A percentile compares a stretch with the other conserved stretches of the same genome.
Conservation (phyloP, 768 basidiomycete species). For the Dentipellis sp. region DNA sequence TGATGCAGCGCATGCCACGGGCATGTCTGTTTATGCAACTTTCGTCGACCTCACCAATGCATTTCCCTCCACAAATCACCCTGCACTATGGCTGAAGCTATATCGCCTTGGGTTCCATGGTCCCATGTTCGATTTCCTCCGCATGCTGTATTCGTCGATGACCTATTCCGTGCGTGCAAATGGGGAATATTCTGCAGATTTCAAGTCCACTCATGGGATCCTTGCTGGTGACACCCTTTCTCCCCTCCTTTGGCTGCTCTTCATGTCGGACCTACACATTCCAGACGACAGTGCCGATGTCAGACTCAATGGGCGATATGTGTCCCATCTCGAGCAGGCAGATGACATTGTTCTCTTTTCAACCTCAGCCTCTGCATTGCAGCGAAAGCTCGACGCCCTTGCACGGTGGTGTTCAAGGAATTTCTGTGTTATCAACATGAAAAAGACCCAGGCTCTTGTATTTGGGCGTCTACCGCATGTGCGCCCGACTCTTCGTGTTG, state of each 20-base stretch:
- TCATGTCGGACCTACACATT: slow-evolving; percentile 6
- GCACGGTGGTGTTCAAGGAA: slow-evolving; percentile 13
- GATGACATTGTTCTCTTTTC: slow-evolving; percentile 15
- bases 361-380: slow-evolving; percentile 9
- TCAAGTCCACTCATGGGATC: slow-evolving; percentile 10
- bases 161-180: neutral
- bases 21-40: too few relatives aligned
- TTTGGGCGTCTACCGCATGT: slow-evolving; percentile 4
- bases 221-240: slow-evolving; percentile 16
- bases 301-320: neutral
- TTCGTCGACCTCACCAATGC: too few relatives aligned
- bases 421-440: slow-evolving; percentile 12
- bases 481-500: neutral
- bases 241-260: slow-evolving; percentile 10
- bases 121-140: neutral
- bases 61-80: too few relatives aligned
- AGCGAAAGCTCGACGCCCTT: slow-evolving; percentile 11
- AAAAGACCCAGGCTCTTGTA: slow-evolving; percentile 13
- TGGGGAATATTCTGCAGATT: neutral
- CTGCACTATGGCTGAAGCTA: too few relatives aligned
- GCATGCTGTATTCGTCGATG: neutral
- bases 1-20: too few relatives aligned
- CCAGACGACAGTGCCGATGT: slow-evolving; percentile 7
- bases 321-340: slow-evolving; percentile 19
- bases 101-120: neutral